Evolutionary conservation across 2,329 filamentous ascomycete species (phyloP), one percentile per base, ranked within the genome.

Genomic region (Aureobasidium zeae): DNA sequence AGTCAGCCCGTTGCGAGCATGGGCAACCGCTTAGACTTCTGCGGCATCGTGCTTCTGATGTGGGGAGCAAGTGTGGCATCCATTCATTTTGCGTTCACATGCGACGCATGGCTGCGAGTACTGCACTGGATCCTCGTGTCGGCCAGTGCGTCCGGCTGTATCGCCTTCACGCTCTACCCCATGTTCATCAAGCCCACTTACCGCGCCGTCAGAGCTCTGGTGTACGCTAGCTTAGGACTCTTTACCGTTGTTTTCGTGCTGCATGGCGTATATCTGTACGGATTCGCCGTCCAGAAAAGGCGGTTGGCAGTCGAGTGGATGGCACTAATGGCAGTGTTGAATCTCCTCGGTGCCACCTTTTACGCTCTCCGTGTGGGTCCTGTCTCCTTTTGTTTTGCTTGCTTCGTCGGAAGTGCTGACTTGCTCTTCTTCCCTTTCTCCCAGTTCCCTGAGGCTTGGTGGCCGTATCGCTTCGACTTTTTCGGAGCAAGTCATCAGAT

Each of bases 401-500:
- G 17, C 4, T n/a, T n/a, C n/a, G n/a, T n/a, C n/a, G n/a, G n/a
- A n/a, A 8, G 13, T 38, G 22, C 12, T 15, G 3, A 3, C 6
- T n/a, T 36, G n/a, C 35, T 33, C 15, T 36, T 24, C 12, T 21
- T 12, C 25, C 20, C 13, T 3, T 11, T n/a, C n/a, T n/a, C n/a
- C 25, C 17, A 50, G 50, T 26, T 49, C 21, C 50, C 49, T 11
- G 50, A 52, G 13, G 17, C 22, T 1, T 44, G 34, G 31, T 51
- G 22, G 17, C 47, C 51, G 11, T 28, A 39, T 20, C 42, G 44
- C 5, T 52, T 48, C 22, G 51, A 52, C 21, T 47, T 51, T 10
- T 19, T 52, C 3, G 51, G 51, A 16, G 43, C 45, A 10, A 51
- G 47, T 19, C 51, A 52, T 36, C 51, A 52, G 34, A 43, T 52